Evolutionary conservation across 1,284 basidiomycete genomes (phyloP), one percentile per base, ranked within the genome.

Genomic region (Tetrapyrgos nigripes): DNA sequence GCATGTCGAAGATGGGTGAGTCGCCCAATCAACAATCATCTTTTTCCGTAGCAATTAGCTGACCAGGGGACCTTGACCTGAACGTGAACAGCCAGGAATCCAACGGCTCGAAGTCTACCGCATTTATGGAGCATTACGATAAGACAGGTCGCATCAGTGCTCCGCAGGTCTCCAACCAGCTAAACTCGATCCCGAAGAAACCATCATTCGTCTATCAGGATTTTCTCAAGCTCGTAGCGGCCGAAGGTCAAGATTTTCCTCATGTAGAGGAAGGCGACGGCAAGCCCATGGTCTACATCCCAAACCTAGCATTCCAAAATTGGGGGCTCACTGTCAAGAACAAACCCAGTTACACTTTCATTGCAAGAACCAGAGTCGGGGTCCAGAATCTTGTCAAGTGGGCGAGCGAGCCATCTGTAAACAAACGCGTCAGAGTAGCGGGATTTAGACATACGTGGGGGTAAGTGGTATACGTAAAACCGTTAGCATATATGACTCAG

Each of bases 391-490:
- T 58, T 31, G 48, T 61, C n/a, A 50, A 54, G n/a, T 58, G 46
- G 48, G 60, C 60, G 23, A 47, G 35, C 4, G 28, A 37, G 10
- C n/a, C 44, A 26, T 21, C 21, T 21, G 29, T 35, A 24, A 51
- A 55, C 23, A 33, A 58, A 37, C 45, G 53, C 6, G 60, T 61
- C 26, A 49, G 60, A 33, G 57, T 50, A 17, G 48, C 50, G 6
- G 60, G 60, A 23, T 61, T 58, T 45, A 48, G 60, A 27, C 60
- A 61, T 53, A 58, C 47, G 26, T 61, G 60, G 60, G 49, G 55
- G 43, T 57, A 26, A 55, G 54, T 49, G 13, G 14, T 31, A n/a
- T 26, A n/a, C n/a, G n/a, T n/a, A 21, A 4, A 4, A 11, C 28
- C 23, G 1, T 43, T 43, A 21, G 1, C 11, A 13, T 27, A 17